Evolutionary conservation across 352 stramenopile genomes (phyloP).

Genomic region (Thraustochytrium striatum): DNA sequence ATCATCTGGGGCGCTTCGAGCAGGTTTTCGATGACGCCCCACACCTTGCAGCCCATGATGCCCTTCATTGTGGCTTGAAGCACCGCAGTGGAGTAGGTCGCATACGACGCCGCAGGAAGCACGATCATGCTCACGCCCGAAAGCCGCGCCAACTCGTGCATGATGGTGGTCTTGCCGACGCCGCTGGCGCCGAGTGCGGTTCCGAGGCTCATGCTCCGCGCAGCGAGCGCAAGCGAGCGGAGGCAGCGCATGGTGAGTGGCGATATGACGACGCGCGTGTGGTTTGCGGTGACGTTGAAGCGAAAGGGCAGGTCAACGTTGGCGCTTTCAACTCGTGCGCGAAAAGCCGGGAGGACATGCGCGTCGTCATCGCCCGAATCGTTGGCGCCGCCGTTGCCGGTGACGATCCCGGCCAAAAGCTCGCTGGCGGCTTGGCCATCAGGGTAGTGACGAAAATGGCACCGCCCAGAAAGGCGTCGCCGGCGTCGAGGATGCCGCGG

Average conservation of each 20-base stretch:
- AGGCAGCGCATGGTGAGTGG: slow-evolving; percentile 24
- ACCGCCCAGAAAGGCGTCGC: neutral
- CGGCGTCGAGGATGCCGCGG: neutral
- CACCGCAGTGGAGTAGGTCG: too few relatives aligned
- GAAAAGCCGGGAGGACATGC: neutral
- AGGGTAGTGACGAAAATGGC: too few relatives aligned
- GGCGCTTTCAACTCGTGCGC: neutral
- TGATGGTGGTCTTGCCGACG: neutral
- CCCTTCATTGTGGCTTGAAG: too few relatives aligned
- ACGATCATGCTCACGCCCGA: too few relatives aligned
- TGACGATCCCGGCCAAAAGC: too few relatives aligned
- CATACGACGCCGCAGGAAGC: too few relatives aligned
- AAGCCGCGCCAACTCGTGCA: slow-evolving; percentile 12
- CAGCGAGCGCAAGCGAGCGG: slow-evolving; percentile 3
- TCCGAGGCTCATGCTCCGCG: neutral
- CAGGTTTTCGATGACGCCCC: too few relatives aligned
- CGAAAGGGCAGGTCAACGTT: slow-evolving; percentile 8
- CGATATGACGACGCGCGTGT: slow-evolving; percentile 4
- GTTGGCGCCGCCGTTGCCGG: neutral
- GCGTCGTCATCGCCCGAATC: neutral
- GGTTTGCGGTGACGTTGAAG: neutral
- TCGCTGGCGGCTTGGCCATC: too few relatives aligned
- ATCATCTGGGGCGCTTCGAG: too few relatives aligned
- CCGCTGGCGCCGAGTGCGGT: neutral
- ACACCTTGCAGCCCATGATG: too few relatives aligned